These are phyloP conservation scores for Ganoderma leucocontextum DNA, from an alignment of 1,284 basidiomycete genomes.

Conservation along the genomic window DNA sequence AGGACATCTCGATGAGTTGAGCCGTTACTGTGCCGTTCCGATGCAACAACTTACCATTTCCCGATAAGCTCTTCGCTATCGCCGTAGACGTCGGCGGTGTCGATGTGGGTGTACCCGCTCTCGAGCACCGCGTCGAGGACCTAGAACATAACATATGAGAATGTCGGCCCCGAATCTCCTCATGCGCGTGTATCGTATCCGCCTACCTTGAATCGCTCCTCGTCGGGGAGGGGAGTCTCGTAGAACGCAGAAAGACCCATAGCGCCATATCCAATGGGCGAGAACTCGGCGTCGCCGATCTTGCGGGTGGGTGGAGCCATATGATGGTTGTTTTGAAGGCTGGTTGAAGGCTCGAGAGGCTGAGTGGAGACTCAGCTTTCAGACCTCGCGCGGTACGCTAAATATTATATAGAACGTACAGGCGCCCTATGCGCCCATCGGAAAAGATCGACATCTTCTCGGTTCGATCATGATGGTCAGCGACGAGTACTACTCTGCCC, in stretches of 20 bases:
- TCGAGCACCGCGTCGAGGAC: conserved; percentile 41
- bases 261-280: conserved; percentile 40
- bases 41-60: conserved; percentile 36
- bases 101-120: conserved; percentile 41
- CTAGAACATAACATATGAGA: conserved; percentile 18
- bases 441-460: background rate
- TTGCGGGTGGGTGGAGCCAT: background rate
- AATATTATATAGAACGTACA: background rate
- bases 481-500: background rate
- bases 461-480: background rate
- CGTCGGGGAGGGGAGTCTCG: conserved; percentile 30
- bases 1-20: background rate
- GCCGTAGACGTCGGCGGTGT: conserved; percentile 43
- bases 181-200: background rate
- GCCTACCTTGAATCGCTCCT: conserved; percentile 39
- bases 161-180: background rate
- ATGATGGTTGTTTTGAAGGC: background rate
- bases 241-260: conserved; percentile 41
- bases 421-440: background rate
- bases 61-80: conserved; percentile 44
- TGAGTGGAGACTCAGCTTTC: background rate
- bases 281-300: conserved; percentile 29
- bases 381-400: background rate
- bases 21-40: background rate
- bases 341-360: background rate